These are phyloP conservation scores for Tulasnella sp. DNA, from an alignment of 768 basidiomycete species.

Conservation along the genomic window DNA sequence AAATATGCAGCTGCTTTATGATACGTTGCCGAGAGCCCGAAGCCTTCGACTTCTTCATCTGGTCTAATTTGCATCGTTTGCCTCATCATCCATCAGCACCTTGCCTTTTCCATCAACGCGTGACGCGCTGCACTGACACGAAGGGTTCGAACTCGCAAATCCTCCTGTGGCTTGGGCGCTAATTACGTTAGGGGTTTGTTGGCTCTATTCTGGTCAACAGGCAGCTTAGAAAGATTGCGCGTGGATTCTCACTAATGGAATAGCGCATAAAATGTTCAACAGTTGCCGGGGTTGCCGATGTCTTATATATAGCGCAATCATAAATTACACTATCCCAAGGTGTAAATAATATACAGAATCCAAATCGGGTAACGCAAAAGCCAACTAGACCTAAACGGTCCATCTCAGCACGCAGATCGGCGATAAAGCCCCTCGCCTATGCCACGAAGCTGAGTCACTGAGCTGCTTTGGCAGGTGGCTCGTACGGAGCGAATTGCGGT, in stretches of 20 bases:
- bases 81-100: background rate
- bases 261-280: no score
- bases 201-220: background rate
- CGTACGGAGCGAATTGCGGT: conserved; percentile 6
- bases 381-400: background rate
- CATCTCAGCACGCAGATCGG: background rate
- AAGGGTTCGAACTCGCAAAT: background rate
- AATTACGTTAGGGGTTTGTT: background rate
- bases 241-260: no score
- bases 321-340: no score
- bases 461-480: background rate
- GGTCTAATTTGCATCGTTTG: background rate
- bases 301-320: no score
- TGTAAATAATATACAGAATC: no score
- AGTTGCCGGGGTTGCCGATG: no score
- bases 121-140: background rate
- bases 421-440: background rate
- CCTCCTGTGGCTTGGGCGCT: background rate
- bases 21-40: background rate
- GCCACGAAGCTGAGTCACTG: background rate
- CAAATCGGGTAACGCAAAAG: no score
- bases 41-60: background rate
- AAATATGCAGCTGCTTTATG: background rate
- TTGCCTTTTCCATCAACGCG: background rate
- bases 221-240: no score